Conservation (phyloP, 169 alveolate species). For the Cryptosporidium xiaoi region DNA sequence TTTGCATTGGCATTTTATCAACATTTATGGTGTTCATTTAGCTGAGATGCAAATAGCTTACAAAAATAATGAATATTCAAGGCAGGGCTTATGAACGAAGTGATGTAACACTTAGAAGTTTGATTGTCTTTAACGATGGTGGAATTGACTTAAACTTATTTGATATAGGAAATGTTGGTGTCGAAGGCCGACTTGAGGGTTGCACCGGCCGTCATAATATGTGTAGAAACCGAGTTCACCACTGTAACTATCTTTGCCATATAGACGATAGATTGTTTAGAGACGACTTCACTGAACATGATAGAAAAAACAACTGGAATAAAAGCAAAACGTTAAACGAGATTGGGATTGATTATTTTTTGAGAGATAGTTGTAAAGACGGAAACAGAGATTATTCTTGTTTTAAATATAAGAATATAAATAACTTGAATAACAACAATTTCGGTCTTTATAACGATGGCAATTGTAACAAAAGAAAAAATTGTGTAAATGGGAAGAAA, state of each 20-base stretch:
- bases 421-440: not conserved
- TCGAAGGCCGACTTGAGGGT: not conserved
- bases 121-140: conserved; percentile 35
- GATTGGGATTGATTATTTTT: not conserved
- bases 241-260: too few species aligned
- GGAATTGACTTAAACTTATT: conserved; percentile 2
- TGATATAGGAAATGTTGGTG: not conserved
- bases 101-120: conserved; percentile 7
- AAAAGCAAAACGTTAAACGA: too few species aligned
- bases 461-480: not conserved
- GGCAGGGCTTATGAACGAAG: not conserved
- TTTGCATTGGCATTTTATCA: too few species aligned
- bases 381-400: not conserved
- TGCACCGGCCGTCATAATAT: too few species aligned
- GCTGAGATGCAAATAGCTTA: too few species aligned
- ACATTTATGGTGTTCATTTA: too few species aligned
- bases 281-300: too few species aligned
- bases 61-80: not conserved
- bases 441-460: not conserved
- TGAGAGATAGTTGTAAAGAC: not conserved
- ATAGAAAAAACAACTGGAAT: too few species aligned
- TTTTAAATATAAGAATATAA: too few species aligned
- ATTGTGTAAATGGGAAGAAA: not conserved
- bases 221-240: too few species aligned
- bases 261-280: too few species aligned